These are phyloP conservation scores for Lactarius akahatsu DNA, from an alignment of 768 basidiomycete species.

Conservation along the genomic window DNA sequence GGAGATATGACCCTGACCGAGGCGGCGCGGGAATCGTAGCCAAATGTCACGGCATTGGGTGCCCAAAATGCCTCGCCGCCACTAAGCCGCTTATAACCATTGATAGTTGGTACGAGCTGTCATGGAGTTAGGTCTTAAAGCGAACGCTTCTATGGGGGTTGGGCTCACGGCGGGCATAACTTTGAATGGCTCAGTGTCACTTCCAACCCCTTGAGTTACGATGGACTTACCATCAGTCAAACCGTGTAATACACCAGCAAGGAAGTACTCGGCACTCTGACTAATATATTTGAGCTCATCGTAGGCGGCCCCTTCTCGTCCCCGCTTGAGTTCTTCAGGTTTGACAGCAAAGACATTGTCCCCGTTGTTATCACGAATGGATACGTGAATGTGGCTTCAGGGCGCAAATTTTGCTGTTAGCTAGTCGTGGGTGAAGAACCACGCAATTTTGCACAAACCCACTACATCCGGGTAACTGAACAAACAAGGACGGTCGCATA, in stretches of 20 bases:
- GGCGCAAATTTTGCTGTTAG: constrained; percentile 6
- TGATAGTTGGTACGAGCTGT: constrained; percentile 85
- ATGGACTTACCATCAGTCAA: constrained; percentile 75
- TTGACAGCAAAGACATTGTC: constrained; percentile 78
- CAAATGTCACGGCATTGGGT: constrained; percentile 89
- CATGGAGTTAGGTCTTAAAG: neutral
- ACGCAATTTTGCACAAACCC: constrained; percentile 52
- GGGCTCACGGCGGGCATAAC: constrained; percentile 28
- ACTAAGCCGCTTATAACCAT: constrained; percentile 95
- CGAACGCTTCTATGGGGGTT: neutral
- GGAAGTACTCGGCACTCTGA: constrained; percentile 82
- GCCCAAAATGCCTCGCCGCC: constrained; percentile 96
- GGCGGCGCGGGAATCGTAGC: constrained; percentile 92
- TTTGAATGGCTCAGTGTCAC: constrained; percentile 12
- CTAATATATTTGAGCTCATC: constrained; percentile 86
- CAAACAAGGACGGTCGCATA: constrained; percentile 6
- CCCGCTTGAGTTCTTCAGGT: constrained; percentile 56
- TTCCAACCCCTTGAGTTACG: neutral
- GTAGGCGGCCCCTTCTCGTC: constrained; percentile 68
- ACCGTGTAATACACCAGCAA: constrained; percentile 91
- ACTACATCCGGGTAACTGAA: constrained; percentile 89
- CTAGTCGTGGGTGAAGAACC: constrained; percentile 5
- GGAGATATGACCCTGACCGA: constrained; percentile 92
- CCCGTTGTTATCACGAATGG: constrained; percentile 65
- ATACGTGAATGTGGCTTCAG: constrained; percentile 86